phyloP scores from a whole-genome alignment of 2,329 filamentous ascomycete genomes.

The Mycocentrospora acerina region DNA sequence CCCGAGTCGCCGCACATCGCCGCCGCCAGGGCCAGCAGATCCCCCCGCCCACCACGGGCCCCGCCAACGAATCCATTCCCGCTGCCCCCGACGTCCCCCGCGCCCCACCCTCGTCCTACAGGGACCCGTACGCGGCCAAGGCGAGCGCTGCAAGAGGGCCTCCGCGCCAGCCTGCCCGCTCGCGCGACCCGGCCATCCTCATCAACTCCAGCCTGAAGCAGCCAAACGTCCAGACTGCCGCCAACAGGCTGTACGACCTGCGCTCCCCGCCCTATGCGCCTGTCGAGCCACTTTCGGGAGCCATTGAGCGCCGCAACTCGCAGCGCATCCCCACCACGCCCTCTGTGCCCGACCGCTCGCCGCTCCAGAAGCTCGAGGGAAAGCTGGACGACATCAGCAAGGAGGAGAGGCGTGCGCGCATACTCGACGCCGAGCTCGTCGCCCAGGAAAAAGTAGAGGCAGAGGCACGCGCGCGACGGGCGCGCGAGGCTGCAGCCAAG shows the following conservation, averaged over 20 bases:
- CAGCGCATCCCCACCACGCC: constrained; percentile 61
- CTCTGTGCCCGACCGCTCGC: constrained; percentile 80
- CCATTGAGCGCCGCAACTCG: constrained; percentile 25
- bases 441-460: constrained; percentile 63
- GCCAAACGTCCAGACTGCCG: constrained; percentile 34
- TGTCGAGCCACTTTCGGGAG: constrained; percentile 29
- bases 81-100: constrained; percentile 63
- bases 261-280: constrained; percentile 35
- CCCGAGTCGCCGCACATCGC: constrained; percentile 28
- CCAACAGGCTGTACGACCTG: constrained; percentile 33
- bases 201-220: constrained; percentile 34
- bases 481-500: constrained; percentile 30
- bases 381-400: constrained; percentile 92
- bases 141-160: constrained; percentile 20
- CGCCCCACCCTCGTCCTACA: constrained; percentile 49
- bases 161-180: constrained; percentile 29
- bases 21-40: constrained; percentile 37
- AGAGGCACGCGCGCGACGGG: constrained; percentile 35
- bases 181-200: constrained; percentile 37
- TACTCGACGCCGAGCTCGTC: constrained; percentile 77
- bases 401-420: constrained; percentile 85
- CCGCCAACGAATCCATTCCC: constrained; percentile 26
- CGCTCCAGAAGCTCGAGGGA: constrained; percentile 88
- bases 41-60: constrained; percentile 25
- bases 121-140: constrained; percentile 41